Evolutionary conservation across 305 asterid species (phyloP), one percentile per base, ranked within the genome.

Genomic region (Rubia occidens): DNA sequence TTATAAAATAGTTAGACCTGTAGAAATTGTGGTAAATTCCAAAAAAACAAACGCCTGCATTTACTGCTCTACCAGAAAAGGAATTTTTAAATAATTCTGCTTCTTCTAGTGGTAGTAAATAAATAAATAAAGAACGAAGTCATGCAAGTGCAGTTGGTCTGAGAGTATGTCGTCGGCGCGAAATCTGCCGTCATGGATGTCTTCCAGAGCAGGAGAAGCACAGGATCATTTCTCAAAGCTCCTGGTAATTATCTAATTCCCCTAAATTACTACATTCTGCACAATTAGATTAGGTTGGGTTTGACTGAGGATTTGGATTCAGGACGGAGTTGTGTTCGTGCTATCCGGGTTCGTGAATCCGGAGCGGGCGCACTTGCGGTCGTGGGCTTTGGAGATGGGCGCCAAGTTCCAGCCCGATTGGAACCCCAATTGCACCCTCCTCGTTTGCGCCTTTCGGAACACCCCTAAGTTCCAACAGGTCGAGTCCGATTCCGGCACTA

Each of bases 271-370:
- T 35, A 35, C 39, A 35, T 35, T 35, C 0, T 35, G 39, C 6
- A 35, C 5, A 35, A 4, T 35, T 35, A 35, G 39, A 3, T 35
- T 35, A 35, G 39, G 39, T 35, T 35, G 0, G 58, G 58, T 53
- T n/a, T 0, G 24, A 53, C 1, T 49, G 9, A 10, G 17, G 5
- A 71, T 53, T 39, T 80, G 66, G 70, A 93, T 82, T 68, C 75
- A 93, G 97, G 95, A 88, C 78, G 97, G 96, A 42, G 82, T 90
- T 56, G 86, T 86, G 66, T 85, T 93, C 81, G 93, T 81, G 73
- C 85, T 93, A 5, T 93, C 98, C 6, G 98, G 98, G 37, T 88
- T 93, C 83, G 95, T 93, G 78, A 93, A 93, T 78, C 98, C 97
- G 1, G 97, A 90, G 72, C 84, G 95, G 0, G 92, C 91, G 43